Evolutionary conservation across 2,329 filamentous ascomycete genomes (phyloP), one percentile per base, ranked within the genome.

Genomic region (Albifimbria verrucaria): DNA sequence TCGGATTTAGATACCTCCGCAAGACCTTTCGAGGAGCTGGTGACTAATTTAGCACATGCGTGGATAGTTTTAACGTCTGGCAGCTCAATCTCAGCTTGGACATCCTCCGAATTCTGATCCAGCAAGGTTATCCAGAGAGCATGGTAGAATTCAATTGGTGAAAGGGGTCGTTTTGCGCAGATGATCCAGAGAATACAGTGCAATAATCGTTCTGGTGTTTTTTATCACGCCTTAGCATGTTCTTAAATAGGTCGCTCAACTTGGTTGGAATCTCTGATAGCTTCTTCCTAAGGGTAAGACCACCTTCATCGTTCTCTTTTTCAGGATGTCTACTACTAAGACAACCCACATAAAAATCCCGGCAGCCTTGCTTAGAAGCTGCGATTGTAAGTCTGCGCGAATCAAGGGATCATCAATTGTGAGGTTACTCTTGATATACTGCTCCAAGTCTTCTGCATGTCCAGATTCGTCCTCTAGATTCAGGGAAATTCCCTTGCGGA

Each of bases 161-260:
- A 64, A 7, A 83, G 55, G 0, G 79, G 75, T 2, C 65, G 62
- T 20, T 62, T 69, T 3, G 81, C 70, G 43, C 72, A 83, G 1
- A 85, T 68, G 3, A 85, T 66, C 75, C 76, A 83, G 48, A 78
- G 73, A 1, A 85, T 57, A 46, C 74, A 80, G 3, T 78, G 58
- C 0, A 72, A 53, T 2, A 83, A 57, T 1, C 69, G 59, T 4
- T 75, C 65, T 46, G 65, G 65, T 24, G 68, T 0, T 70, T 52
- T 2, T 56, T 32, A 55, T 86, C 79, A 25, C 77, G 70, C 3
- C 55, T 70, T 5, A 84, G 52, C 1, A 84, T 79, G 41, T 77
- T 63, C 17, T 67, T 68, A 57, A 86, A 84, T 0, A 85, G 60
- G 0, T 76, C 65, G 49, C 71, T 61, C 1, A 85, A 64, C 3